Evolutionary conservation across 345 rosid genomes (phyloP).

Genomic region (Nasturtium officinale): DNA sequence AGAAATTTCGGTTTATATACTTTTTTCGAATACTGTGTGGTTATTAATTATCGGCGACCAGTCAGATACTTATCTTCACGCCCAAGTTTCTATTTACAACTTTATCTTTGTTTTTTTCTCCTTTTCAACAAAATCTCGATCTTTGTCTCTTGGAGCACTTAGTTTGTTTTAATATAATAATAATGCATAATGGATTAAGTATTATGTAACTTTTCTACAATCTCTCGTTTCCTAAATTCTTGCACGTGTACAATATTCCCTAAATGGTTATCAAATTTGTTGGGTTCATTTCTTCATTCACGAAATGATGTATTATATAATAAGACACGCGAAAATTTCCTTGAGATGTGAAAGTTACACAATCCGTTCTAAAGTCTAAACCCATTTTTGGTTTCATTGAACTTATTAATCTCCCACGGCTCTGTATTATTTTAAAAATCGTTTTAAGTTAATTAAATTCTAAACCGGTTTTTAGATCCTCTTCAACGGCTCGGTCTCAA

Average conservation of each 20-base stretch:
- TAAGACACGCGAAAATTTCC: not conserved
- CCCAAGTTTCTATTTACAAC: slow-evolving; percentile 35
- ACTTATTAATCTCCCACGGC: not conserved
- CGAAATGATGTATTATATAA: not conserved
- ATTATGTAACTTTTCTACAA: not conserved
- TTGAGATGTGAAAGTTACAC: not conserved
- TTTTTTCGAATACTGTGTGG: slow-evolving; percentile 37
- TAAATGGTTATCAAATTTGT: not conserved
- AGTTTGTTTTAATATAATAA: not conserved
- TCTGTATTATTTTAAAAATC: not conserved
- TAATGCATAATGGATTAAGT: not conserved
- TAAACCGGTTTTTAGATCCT: not conserved
- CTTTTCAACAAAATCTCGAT: not conserved
- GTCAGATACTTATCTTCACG: slow-evolving; percentile 38
- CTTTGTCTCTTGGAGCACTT: not conserved
- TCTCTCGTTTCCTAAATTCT: not conserved
- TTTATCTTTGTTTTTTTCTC: not conserved
- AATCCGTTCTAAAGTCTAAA: not conserved
- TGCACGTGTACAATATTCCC: slow-evolving; percentile 3
- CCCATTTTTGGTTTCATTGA: not conserved
- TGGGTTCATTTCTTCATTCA: not conserved
- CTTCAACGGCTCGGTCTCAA: not conserved
- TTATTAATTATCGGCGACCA: slow-evolving; percentile 46
- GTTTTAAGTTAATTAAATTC: not conserved
- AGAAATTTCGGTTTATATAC: slow-evolving; percentile 18